Conservation (phyloP, 306 rosid genomes). For the Inga oerstediana region DNA sequence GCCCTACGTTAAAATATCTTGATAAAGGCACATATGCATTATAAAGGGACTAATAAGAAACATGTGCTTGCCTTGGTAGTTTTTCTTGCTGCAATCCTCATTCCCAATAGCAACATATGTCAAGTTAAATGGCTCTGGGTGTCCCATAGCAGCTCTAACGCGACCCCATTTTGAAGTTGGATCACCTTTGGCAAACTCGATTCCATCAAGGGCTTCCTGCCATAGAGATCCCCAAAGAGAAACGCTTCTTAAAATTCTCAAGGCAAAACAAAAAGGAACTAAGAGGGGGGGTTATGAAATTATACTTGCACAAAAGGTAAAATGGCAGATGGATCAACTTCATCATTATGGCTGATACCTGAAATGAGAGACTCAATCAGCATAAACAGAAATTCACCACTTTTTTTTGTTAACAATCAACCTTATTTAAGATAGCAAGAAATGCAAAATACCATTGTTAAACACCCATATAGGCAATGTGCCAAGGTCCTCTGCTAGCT, state of each 20-base stretch:
- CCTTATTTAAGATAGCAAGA: not conserved
- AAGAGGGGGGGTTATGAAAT: not conserved
- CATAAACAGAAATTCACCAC: slow-evolving; percentile 10
- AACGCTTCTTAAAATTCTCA: not conserved
- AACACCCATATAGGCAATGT: slow-evolving; percentile 91
- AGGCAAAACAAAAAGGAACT: not conserved
- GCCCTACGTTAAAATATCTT: slow-evolving; percentile 3
- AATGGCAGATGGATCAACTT: slow-evolving; percentile 60
- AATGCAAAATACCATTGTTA: slow-evolving; percentile 73
- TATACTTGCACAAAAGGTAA: slow-evolving; percentile 77
- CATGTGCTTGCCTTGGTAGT: slow-evolving; percentile 60
- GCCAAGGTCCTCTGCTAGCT: slow-evolving; percentile 89
- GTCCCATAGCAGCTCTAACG: slow-evolving; percentile 80
- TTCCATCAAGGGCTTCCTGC: slow-evolving; percentile 92
- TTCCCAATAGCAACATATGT: slow-evolving; percentile 77
- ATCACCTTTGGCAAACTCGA: slow-evolving; percentile 87
- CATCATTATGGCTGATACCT: slow-evolving; percentile 90
- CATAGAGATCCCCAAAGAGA: slow-evolving; percentile 2
- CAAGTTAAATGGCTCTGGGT: slow-evolving; percentile 73
- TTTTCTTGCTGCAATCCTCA: slow-evolving; percentile 65
- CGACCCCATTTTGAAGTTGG: slow-evolving; percentile 73
- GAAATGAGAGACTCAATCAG: slow-evolving; percentile 34
- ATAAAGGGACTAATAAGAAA: slow-evolving; percentile 1
- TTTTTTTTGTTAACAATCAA: slow-evolving; percentile 2
- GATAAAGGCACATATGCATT: slow-evolving; percentile 14